Conservation (phyloP, 768 basidiomycete species). For the Termitomyces sp. region DNA sequence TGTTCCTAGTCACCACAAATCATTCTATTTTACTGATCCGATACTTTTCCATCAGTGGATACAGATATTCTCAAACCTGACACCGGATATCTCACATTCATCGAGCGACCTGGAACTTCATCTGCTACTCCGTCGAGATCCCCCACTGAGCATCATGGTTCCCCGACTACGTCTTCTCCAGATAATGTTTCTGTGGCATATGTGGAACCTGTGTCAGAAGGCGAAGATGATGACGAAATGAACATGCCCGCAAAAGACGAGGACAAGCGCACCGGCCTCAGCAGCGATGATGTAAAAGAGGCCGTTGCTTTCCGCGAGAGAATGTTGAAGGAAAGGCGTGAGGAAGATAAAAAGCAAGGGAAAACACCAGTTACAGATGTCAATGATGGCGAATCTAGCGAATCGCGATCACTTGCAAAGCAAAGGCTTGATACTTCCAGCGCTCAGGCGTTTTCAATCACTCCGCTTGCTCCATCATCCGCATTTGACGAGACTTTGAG, state of each 20-base stretch:
- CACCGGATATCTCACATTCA: constrained; percentile 63
- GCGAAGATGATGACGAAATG: constrained; percentile 83
- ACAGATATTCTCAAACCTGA: constrained; percentile 92
- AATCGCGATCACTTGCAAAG: constrained; percentile 20
- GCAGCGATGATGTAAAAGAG: constrained; percentile 67
- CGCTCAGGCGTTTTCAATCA: constrained; percentile 51
- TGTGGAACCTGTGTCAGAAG: constrained; percentile 90
- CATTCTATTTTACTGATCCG: not conserved
- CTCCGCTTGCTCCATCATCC: constrained; percentile 80
- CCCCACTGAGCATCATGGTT: constrained; percentile 41
- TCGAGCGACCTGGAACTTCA: constrained; percentile 61
- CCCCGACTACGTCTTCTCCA: constrained; percentile 35
- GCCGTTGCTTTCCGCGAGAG: constrained; percentile 85
- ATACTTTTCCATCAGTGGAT: constrained; percentile 56
- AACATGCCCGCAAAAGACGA: constrained; percentile 74
- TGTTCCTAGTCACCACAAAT: constrained; percentile 13
- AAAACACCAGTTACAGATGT: constrained; percentile 4
- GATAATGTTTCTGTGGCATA: constrained; percentile 41
- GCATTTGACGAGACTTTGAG: constrained; percentile 82
- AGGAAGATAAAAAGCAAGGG: constrained; percentile 23
- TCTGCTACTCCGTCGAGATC: constrained; percentile 34
- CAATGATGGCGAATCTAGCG: constrained; percentile 4
- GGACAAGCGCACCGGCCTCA: constrained; percentile 71
- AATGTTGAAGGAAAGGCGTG: constrained; percentile 50
- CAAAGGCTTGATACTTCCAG: constrained; percentile 21